Base-by-base conservation (phyloP, 805 yeast species). In the Groenewaldozyma salmanticensis region DNA sequence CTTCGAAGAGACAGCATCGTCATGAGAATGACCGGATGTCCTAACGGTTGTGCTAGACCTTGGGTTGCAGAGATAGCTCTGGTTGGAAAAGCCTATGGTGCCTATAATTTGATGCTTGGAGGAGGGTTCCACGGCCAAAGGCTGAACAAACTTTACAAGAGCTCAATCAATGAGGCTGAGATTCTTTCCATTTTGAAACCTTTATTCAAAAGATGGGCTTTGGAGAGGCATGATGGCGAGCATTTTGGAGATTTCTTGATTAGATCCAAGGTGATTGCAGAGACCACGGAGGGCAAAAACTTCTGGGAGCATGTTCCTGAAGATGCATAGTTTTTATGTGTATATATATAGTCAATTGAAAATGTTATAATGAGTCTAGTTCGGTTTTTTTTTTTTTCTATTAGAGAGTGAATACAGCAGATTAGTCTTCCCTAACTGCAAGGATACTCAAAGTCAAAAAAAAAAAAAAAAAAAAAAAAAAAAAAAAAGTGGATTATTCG, bases 11-110 rank as follows among this genome's bases (percentile, higher is more conserved):
- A 90, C 64, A 79, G 95, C 5, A 74, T 90, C 51, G 95, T 87
- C 19, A 82, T 90, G 94, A 78, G 97, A 69, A 88, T 90, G 96
- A 90, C 96, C 22, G 97, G 97, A 43, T 90, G 97, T 72, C 96
- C 96, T 42, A 90, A 90, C 62, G 97, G 97, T 52, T 90, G 97
- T 70, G 92, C 97, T 19, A 79, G 97, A 63, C 97, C 97, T 21
- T 90, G 96, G 96, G 67, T 90, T 39, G 97, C 96, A 3, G 97
- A 90, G 62, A 77, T 90, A 44, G 97, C 96, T 0, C 71, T 87
- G 45, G 94, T 90, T 43, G 97, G 97, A 61, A 90, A 90, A 62
- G 96, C 97, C 0, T 77, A 73, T 49, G 95, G 94, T 39, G 87
- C 94, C 15, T 90, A 90, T 66, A 90, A 90, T 64, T 72, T 90